Conservation (phyloP, 371 early-diverging fungal genomes). For the Zopfochytrium polystomum region DNA sequence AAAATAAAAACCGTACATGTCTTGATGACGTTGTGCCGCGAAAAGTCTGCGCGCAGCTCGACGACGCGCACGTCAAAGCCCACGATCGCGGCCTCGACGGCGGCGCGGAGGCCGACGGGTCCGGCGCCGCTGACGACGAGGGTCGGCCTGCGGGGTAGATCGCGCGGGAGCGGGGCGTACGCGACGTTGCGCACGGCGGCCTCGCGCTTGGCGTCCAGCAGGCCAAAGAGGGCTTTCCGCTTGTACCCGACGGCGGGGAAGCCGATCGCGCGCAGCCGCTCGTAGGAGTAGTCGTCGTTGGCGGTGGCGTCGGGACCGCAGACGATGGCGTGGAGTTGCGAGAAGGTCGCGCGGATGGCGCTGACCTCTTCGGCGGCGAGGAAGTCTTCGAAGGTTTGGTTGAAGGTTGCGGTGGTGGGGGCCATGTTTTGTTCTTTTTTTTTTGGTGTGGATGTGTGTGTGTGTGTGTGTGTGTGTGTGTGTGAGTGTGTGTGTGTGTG, state of each 20-base stretch:
- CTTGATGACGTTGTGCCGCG: conserved; percentile 44
- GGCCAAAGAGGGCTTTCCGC: conserved; percentile 10
- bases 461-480: no score
- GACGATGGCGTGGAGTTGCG: neutral
- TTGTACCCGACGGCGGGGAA: conserved; percentile 17
- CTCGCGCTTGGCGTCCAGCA: conserved; percentile 9
- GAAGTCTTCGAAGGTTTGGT: neutral
- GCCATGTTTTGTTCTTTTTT: neutral
- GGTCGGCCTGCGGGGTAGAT: conserved; percentile 23
- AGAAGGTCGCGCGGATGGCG: neutral
- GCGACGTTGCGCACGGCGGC: neutral
- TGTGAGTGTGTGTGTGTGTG: no score
- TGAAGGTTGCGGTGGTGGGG: neutral
- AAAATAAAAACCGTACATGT: conserved; percentile 24
- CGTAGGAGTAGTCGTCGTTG: conserved; percentile 16
- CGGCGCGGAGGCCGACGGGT: conserved; percentile 38
- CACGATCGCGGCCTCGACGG: conserved; percentile 28
- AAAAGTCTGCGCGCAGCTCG: conserved; percentile 37
- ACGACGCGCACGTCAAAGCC: conserved; percentile 30
- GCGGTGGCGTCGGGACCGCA: neutral
- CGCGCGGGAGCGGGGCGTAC: neutral
- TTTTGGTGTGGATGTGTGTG: no score
- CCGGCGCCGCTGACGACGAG: conserved; percentile 47
- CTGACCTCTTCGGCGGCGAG: conserved; percentile 1
- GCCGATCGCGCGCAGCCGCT: neutral